Evolutionary conservation across 2,329 filamentous ascomycete species (phyloP).

Genomic region (Pseudohalonectria lignicola): DNA sequence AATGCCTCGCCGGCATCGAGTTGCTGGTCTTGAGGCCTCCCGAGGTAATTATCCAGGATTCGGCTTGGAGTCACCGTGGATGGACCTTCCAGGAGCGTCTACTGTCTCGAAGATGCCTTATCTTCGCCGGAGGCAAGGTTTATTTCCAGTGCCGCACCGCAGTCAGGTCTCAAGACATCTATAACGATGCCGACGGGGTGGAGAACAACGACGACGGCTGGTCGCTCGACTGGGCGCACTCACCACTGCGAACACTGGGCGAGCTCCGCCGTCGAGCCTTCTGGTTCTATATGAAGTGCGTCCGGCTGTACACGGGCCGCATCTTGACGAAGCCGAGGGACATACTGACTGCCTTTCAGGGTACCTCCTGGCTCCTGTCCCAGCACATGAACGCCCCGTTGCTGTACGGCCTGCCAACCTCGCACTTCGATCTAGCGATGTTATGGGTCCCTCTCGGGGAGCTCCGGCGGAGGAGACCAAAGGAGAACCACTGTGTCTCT

Average conservation of each 20-base stretch:
- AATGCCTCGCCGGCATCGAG: constrained; percentile 8
- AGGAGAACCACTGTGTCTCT: neutral
- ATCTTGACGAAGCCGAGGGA: constrained; percentile 15
- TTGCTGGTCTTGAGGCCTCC: constrained; percentile 11
- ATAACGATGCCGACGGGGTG: constrained; percentile 13
- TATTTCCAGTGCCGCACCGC: constrained; percentile 19
- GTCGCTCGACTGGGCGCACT: constrained; percentile 17
- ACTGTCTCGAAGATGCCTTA: constrained; percentile 20
- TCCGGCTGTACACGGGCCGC: constrained; percentile 17
- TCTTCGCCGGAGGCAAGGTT: constrained; percentile 19
- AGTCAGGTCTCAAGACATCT: constrained; percentile 17
- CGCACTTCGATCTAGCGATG: constrained; percentile 22
- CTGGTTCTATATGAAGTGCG: constrained; percentile 18
- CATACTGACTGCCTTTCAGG: constrained; percentile 21
- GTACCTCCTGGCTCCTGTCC: constrained; percentile 15
- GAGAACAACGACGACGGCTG: constrained; percentile 12
- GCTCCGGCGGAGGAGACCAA: neutral
- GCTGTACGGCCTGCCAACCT: constrained; percentile 17
- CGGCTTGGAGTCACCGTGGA: constrained; percentile 21
- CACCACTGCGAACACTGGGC: constrained; percentile 15
- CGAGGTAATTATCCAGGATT: constrained; percentile 11
- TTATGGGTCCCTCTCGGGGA: constrained; percentile 16
- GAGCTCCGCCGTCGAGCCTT: constrained; percentile 14
- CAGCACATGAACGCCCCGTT: constrained; percentile 13
- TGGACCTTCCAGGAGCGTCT: constrained; percentile 28